These are phyloP conservation scores for Emergomyces orientalis DNA, from an alignment of 2,329 filamentous ascomycete species.

Conservation along the genomic window DNA sequence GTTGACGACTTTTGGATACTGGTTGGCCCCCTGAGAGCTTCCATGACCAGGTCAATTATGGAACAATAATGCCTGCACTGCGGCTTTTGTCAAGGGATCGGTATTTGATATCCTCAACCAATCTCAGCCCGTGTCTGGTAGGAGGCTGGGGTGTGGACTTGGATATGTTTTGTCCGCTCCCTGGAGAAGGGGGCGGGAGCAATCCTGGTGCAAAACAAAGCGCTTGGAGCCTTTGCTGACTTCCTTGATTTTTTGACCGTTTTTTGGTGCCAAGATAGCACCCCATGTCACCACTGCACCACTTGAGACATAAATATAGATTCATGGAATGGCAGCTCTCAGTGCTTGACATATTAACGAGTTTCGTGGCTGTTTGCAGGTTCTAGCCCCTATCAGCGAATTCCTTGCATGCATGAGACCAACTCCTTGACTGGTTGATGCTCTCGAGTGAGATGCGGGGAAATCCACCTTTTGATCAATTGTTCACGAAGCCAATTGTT, in stretches of 20 bases:
- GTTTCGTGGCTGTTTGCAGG: background rate
- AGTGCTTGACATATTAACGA: background rate
- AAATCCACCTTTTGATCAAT: background rate
- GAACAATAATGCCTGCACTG: background rate
- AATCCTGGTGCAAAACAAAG: background rate
- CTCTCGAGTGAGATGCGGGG: background rate
- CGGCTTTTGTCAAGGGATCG: background rate
- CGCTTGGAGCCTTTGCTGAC: background rate
- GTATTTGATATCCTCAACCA: background rate
- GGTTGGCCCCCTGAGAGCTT: background rate
- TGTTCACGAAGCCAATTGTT: background rate
- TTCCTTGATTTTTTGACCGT: background rate
- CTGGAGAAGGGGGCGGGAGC: background rate
- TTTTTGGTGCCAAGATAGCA: background rate
- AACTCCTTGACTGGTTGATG: background rate
- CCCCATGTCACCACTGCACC: too few relatives aligned
- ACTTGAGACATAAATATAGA: background rate
- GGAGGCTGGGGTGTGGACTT: background rate
- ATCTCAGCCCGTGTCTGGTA: background rate
- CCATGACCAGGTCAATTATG: background rate
- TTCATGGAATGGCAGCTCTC: background rate
- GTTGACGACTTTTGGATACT: background rate
- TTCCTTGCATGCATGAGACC: background rate
- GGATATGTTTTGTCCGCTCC: background rate
- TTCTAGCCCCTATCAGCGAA: conserved; percentile 2